Evolutionary conservation across 2,329 filamentous ascomycete species (phyloP).

Genomic region (Ascochyta clinopodiicola): DNA sequence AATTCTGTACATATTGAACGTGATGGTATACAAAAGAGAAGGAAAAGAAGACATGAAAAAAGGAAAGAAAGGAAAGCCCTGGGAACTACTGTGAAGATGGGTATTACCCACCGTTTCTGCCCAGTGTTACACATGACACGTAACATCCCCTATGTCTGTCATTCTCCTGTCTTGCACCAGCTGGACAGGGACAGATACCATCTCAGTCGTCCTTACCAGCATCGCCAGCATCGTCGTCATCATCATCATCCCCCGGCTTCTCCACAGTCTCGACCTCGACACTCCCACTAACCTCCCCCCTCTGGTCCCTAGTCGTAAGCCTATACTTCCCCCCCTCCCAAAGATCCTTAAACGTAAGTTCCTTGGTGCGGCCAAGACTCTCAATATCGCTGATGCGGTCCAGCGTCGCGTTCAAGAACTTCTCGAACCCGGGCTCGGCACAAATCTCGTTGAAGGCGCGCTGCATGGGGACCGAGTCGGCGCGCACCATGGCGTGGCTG

Average conservation of each 20-base stretch:
- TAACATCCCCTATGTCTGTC: background rate
- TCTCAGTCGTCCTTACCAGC: slow-evolving; percentile 19
- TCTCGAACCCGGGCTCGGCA: slow-evolving; percentile 74
- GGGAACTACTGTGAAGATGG: background rate
- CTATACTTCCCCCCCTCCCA: slow-evolving; percentile 81
- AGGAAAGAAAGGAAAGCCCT: too few relatives aligned
- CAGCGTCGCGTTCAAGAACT: slow-evolving; percentile 81
- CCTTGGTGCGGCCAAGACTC: slow-evolving; percentile 88
- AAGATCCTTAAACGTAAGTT: slow-evolving; percentile 93
- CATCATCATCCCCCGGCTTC: slow-evolving; percentile 36
- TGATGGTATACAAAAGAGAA: background rate
- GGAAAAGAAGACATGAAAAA: background rate
- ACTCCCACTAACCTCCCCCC: slow-evolving; percentile 37
- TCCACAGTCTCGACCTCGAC: slow-evolving; percentile 44
- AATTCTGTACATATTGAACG: too few relatives aligned
- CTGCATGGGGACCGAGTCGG: slow-evolving; percentile 96
- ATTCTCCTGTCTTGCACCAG: background rate
- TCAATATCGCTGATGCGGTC: slow-evolving; percentile 92
- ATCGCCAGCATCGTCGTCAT: slow-evolving; percentile 25
- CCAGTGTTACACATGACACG: too few relatives aligned
- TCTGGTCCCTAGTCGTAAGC: slow-evolving; percentile 38
- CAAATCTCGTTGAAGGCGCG: slow-evolving; percentile 88
- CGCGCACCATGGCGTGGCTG: slow-evolving; percentile 82
- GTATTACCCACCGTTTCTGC: slow-evolving; percentile 5
- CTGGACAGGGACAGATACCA: background rate